Base-by-base conservation (phyloP, 2,329 filamentous ascomycete genomes). In the Ophiostoma montium region DNA sequence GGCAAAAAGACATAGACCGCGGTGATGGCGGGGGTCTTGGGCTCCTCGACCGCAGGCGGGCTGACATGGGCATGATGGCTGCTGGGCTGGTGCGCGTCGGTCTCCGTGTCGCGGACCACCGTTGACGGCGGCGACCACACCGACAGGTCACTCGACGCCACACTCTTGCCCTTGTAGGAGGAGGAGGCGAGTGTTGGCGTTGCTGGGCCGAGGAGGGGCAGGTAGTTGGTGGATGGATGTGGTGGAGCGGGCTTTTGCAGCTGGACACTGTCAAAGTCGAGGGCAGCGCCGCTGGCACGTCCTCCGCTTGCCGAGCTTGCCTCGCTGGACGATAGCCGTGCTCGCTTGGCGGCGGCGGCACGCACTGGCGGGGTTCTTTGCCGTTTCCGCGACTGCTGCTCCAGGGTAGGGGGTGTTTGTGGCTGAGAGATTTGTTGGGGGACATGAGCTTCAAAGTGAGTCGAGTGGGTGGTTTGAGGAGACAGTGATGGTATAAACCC, bases 171-270 rank as follows among this genome's bases (percentile, higher is more conserved):
- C 16, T n/a, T 36, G 5, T n/a, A n/a, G n/a, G n/a, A n/a, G n/a
- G n/a, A n/a, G n/a, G n/a, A n/a, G n/a, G 16, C 11, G 16, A 13
- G 49, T 23, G 33, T 44, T 4, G 45, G 21, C 6, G 50, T 23
- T 6, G 39, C 46, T 12, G 50, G 50, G n/a, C 36, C 16, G 10
- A 51, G 42, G 15, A 51, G 47, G 6, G 50, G 50, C 9, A 51
- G 42, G 11, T 42, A 51, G 15, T 46, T 42, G 42, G 46, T 43
- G 3, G 36, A 46, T 11, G 50, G 46, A 31, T 51, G 47, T 13
- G 50, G 50, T 7, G 42, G 50, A 10, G 46, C 39, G 12, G 46
- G 46, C 35, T 48, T 32, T 6, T 33, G 41, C 23, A 45, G n/a
- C 10, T 31, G 8, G 16, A 13, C 3, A 27, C 16, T n/a, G 11